phyloP scores from a whole-genome alignment of 371 early-diverging fungal species.

The Batkoa obscura region DNA sequence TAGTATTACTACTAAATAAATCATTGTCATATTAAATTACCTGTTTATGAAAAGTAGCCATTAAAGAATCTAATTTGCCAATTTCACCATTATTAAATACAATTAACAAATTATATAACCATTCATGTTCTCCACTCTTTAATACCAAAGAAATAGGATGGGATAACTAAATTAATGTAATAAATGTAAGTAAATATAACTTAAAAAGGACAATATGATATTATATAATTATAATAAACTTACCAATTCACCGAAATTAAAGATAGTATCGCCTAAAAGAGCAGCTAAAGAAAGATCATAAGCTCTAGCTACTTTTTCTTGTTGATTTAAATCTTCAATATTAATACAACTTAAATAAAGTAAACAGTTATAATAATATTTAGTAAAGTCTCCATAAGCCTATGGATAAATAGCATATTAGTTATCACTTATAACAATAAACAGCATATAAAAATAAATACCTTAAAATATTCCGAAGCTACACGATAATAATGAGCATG shows the following conservation, averaged over 20 bases:
- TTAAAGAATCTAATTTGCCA: slow-evolving; percentile 69
- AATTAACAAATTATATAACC: slow-evolving; percentile 67
- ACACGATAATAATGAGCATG: slow-evolving; percentile 88
- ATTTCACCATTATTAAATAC: slow-evolving; percentile 92
- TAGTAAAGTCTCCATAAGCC: slow-evolving; percentile 76
- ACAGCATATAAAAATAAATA: slow-evolving; percentile 8
- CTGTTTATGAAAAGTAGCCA: slow-evolving; percentile 48
- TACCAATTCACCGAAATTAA: slow-evolving; percentile 97
- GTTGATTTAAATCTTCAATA: slow-evolving; percentile 45
- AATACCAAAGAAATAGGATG: slow-evolving; percentile 82
- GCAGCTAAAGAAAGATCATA: slow-evolving; percentile 83
- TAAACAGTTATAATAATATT: slow-evolving; percentile 87
- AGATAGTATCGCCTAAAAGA: slow-evolving; percentile 81
- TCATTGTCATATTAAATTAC: slow-evolving; percentile 15
- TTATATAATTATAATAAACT: slow-evolving; percentile 4
- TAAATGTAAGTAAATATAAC: neutral
- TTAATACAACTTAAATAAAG: slow-evolving; percentile 81
- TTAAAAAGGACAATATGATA: neutral
- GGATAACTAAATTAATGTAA: slow-evolving; percentile 41
- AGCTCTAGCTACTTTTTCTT: slow-evolving; percentile 69
- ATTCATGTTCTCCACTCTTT: slow-evolving; percentile 56
- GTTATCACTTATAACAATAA: slow-evolving; percentile 2
- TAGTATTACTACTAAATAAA: neutral
- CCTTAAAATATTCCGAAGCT: slow-evolving; percentile 88
- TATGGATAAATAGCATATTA: slow-evolving; percentile 10